A percentile compares a stretch with the other conserved stretches of the same genome.
Evolutionary conservation across 2,329 filamentous ascomycete genomes (phyloP).

Genomic region (Hymenoscyphus occultus): DNA sequence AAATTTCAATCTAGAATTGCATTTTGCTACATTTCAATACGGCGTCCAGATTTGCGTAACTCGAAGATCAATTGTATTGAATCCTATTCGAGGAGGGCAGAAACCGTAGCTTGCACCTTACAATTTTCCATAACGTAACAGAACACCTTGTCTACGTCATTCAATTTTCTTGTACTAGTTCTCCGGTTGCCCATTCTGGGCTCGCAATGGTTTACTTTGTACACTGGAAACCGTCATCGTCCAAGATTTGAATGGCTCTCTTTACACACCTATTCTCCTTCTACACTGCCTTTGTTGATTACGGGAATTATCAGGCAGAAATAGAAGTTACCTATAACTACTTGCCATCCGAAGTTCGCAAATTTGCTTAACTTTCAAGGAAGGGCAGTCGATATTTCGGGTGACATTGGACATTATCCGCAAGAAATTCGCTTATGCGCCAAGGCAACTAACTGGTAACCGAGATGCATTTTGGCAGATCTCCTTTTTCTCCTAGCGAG

Average conservation of each 20-base stretch:
- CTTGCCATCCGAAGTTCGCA: neutral
- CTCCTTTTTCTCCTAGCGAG: neutral
- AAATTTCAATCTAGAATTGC: neutral
- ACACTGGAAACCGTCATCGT: neutral
- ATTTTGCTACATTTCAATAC: neutral
- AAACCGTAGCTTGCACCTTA: no score
- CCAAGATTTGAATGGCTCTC: neutral
- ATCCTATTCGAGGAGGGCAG: neutral
- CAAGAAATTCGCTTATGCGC: neutral
- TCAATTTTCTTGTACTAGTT: neutral
- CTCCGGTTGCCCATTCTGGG: neutral
- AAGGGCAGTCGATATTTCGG: neutral
- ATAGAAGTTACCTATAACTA: neutral
- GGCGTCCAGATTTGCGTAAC: neutral
- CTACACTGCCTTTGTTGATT: neutral
- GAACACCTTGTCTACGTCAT: neutral
- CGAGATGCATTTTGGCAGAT: constrained; percentile 16
- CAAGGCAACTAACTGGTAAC: neutral
- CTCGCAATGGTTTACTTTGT: neutral
- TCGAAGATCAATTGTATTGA: neutral
- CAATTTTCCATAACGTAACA: neutral
- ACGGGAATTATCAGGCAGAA: neutral
- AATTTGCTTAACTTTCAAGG: neutral
- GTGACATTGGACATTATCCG: neutral
- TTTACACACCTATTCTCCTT: neutral